Conservation (phyloP, 2,329 filamentous ascomycete species). For the Xylaria sp. region DNA sequence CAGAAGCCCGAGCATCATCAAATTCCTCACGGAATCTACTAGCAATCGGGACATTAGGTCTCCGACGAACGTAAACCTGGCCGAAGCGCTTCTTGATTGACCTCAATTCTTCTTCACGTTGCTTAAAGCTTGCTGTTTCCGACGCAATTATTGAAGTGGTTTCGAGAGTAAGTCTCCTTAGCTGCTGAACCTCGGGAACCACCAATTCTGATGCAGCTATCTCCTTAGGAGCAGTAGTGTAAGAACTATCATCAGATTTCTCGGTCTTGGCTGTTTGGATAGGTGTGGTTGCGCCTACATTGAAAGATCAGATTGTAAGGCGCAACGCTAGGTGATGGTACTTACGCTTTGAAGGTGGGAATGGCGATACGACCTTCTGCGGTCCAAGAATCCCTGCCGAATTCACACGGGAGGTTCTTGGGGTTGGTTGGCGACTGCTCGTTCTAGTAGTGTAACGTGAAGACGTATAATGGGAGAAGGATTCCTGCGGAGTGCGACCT, state of each 20-base stretch:
- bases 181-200: neutral
- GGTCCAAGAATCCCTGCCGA: conserved; percentile 19
- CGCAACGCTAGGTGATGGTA: neutral
- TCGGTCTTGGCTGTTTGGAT: conserved; percentile 24
- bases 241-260: conserved; percentile 34
- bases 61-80: conserved; percentile 36
- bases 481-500: conserved; percentile 17
- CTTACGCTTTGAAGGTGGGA: conserved; percentile 26
- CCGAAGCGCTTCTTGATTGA: conserved; percentile 47
- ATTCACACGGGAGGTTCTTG: conserved; percentile 24
- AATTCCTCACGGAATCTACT: conserved; percentile 50
- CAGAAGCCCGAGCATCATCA: conserved; percentile 23
- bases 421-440: conserved; percentile 27
- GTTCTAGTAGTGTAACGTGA: conserved; percentile 32
- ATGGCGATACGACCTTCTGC: conserved; percentile 14
- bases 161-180: conserved; percentile 20
- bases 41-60: conserved; percentile 32
- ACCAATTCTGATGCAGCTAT: conserved; percentile 20
- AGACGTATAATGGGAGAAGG: conserved; percentile 31
- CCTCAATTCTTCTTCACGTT: conserved; percentile 43
- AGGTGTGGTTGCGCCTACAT: conserved; percentile 21
- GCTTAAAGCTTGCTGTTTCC: conserved; percentile 43
- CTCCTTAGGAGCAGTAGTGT: conserved; percentile 33
- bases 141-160: conserved; percentile 32
- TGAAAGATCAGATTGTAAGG: neutral